Evolutionary conservation across 1,284 basidiomycete genomes (phyloP).

Genomic region (Phylloporus gajari): DNA sequence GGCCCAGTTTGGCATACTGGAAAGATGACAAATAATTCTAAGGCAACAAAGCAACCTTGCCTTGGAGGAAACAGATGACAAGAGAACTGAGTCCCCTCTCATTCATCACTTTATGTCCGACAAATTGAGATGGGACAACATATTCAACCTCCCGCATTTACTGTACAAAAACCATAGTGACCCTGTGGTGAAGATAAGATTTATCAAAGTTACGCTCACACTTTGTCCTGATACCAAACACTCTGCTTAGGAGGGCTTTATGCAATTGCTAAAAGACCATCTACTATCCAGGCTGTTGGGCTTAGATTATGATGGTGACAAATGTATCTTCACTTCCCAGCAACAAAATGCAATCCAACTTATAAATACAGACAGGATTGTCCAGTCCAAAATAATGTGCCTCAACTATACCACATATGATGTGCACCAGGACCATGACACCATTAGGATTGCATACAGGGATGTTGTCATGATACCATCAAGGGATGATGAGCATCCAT

Average conservation of each 20-base stretch:
- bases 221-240: too few relatives aligned
- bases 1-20: too few relatives aligned
- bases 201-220: too few relatives aligned
- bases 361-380: background rate
- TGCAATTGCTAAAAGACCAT: constrained; percentile 19
- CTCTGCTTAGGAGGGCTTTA: background rate
- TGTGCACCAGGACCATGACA: constrained; percentile 22
- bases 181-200: too few relatives aligned
- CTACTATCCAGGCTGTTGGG: constrained; percentile 21
- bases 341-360: constrained; percentile 4
- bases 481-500: constrained; percentile 10
- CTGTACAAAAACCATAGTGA: too few relatives aligned
- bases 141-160: too few relatives aligned
- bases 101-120: too few relatives aligned
- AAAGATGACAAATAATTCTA: too few relatives aligned
- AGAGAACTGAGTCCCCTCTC: too few relatives aligned
- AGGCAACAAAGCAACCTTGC: too few relatives aligned
- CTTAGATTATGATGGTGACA: constrained; percentile 19
- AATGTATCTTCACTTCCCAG: constrained; percentile 10
- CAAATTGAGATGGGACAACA: too few relatives aligned
- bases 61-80: too few relatives aligned
- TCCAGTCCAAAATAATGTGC: constrained; percentile 9
- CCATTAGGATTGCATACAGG: constrained; percentile 13
- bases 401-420: constrained; percentile 17
- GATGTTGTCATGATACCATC: constrained; percentile 4